phyloP scores from a whole-genome alignment of 495 filamentous ascomycete genomes.

The Friedmanniomyces endolithicus region DNA sequence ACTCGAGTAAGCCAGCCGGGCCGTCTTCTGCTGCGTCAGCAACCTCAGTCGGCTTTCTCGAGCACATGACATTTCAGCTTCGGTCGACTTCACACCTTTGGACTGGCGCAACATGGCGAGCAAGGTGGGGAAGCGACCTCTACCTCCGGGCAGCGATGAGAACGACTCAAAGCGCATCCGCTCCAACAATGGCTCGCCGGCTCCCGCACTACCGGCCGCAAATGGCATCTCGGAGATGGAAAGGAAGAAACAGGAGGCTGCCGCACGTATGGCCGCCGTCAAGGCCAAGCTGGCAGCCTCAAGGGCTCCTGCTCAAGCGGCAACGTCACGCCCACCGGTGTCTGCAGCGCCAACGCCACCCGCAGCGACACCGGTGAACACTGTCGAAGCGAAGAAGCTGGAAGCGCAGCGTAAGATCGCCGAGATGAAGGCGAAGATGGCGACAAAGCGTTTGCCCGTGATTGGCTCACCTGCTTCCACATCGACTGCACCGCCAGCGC shows the following conservation, averaged over 20 bases:
- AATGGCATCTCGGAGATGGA: conserved; percentile 13
- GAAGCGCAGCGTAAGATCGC: conserved; percentile 36
- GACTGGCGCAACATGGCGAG: conserved; percentile 8
- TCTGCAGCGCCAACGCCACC: conserved; percentile 33
- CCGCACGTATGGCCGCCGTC: conserved; percentile 22
- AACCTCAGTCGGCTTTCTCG: background rate
- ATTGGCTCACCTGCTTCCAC: background rate
- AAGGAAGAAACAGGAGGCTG: conserved; percentile 11
- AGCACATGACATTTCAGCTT: background rate
- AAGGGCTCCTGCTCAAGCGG: conserved; percentile 1
- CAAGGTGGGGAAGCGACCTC: conserved; percentile 53
- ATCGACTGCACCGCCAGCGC: conserved; percentile 1
- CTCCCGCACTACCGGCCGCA: conserved; percentile 31
- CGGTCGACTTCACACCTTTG: background rate
- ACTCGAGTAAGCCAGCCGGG: background rate
- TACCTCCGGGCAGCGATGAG: conserved; percentile 41
- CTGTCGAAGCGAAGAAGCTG: conserved; percentile 14
- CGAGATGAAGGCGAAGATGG: conserved; percentile 59
- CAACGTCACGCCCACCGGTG: conserved; percentile 32
- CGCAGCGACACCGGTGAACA: background rate
- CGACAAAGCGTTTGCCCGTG: conserved; percentile 4
- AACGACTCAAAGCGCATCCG: conserved; percentile 43
- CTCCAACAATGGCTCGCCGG: conserved; percentile 48
- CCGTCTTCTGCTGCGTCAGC: background rate
- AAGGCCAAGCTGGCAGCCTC: conserved; percentile 24